Base-by-base conservation (phyloP, 495 filamentous ascomycete genomes). In the Amphirosellinia nigrospora region DNA sequence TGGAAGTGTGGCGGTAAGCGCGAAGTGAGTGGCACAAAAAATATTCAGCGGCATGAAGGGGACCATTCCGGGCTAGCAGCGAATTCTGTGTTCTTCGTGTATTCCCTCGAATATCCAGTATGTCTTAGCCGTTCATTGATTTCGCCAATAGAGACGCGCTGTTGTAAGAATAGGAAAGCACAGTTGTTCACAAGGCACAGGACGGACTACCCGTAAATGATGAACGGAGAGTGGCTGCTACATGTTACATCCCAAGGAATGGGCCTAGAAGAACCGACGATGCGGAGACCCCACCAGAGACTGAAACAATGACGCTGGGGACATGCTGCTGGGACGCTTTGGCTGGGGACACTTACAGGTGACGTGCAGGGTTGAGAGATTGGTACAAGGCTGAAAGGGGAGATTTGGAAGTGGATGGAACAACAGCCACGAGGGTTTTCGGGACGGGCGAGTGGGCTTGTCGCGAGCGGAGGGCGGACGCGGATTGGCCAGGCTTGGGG, bases 321-420 rank as follows among this genome's bases (percentile, higher is more conserved):
- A 73, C 69, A 70, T 72, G 73, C 70, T 64, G 67, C 64, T 74
- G 67, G 65, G 75, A 60, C 30, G 66, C 62, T 68, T 32, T 56
- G 64, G 66, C 64, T 71, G 68, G 68, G 65, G 70, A 61, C 56
- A 66, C 68, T 63, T 70, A 62, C 69, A 46, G 71, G 58, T 78
- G 76, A 78, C 76, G 74, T 76, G 76, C 76, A 78, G 66, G 68
- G 69, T 70, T 69, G 45, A 52, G 70, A 75, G 69, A 77, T 71
- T 74, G 72, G 73, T 76, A 75, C 76, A 78, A 78, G 76, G 76
- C 76, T 78, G 76, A 78, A 78, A 73, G 70, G 71, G 71, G 76
- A 69, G 70, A 76, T 73, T 60, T 66, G 56, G 70, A 68, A 76
- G 68, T 69, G 64, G 66, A 72, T 64, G 58, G 66, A 53, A 74